phyloP scores from a whole-genome alignment of 352 stramenopile genomes.

The Aphanomyces euteiches region DNA sequence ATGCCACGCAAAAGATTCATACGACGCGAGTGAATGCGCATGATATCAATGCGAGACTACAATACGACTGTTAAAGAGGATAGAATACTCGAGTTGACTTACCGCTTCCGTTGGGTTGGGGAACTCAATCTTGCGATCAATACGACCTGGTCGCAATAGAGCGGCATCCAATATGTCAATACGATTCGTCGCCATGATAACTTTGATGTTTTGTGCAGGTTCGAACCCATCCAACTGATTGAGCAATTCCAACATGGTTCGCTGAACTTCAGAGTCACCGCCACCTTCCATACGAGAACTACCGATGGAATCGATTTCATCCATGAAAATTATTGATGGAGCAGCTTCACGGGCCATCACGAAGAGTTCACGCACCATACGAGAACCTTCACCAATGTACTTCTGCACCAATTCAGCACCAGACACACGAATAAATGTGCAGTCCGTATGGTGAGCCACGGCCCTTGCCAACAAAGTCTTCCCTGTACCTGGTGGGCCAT shows the following conservation, averaged over 20 bases:
- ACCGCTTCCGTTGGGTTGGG: slow-evolving; percentile 96
- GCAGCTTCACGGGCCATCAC: slow-evolving; percentile 97
- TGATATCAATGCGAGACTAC: slow-evolving; percentile 93
- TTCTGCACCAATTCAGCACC: slow-evolving; percentile 99
- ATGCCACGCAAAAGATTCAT: slow-evolving; percentile 99
- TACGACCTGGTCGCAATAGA: slow-evolving; percentile 95
- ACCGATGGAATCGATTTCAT: slow-evolving; percentile 99
- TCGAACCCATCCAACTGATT: slow-evolving; percentile 98
- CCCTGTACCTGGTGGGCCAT: slow-evolving; percentile 96
- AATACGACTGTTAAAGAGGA: slow-evolving; percentile 28
- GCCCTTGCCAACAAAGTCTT: slow-evolving; percentile 98
- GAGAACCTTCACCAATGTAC: slow-evolving; percentile 98
- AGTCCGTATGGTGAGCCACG: slow-evolving; percentile 99
- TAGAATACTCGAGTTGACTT: slow-evolving; percentile 34
- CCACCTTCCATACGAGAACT: slow-evolving; percentile 89
- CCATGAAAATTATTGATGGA: slow-evolving; percentile 99
- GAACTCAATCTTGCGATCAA: slow-evolving; percentile 99
- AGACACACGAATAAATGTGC: slow-evolving; percentile 99
- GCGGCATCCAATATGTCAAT: slow-evolving; percentile 99
- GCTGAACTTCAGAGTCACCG: slow-evolving; percentile 98
- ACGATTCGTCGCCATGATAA: slow-evolving; percentile 99
- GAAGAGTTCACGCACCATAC: slow-evolving; percentile 99
- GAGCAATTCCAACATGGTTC: slow-evolving; percentile 99
- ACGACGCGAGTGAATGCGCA: slow-evolving; percentile 98
- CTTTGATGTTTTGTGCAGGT: slow-evolving; percentile 97